Evolutionary conservation across 129 eudicot genomes (phyloP).

Genomic region (Helianthus tuberosus): DNA sequence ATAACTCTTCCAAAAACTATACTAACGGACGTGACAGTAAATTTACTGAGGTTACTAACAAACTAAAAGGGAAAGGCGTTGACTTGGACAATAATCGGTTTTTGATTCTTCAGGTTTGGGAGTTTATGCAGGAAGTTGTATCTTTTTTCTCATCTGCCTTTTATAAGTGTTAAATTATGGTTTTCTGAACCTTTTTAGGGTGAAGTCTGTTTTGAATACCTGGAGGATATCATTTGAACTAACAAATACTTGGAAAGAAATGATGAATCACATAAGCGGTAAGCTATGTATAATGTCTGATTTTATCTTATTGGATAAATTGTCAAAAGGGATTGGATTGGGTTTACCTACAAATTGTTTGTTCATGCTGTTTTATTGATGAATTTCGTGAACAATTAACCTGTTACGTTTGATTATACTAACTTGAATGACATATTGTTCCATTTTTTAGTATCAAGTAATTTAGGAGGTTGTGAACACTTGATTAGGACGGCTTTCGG

Average conservation of each 20-base stretch:
- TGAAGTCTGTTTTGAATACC: conserved; percentile 57
- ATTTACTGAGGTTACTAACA: conserved; percentile 85
- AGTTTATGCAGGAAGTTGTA: neutral
- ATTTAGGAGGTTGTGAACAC: too few relatives aligned
- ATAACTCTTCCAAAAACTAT: conserved; percentile 79
- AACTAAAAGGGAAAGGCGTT: conserved; percentile 86
- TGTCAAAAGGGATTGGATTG: too few relatives aligned
- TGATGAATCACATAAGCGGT: conserved; percentile 84
- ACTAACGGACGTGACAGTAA: conserved; percentile 70
- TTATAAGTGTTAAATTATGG: too few relatives aligned
- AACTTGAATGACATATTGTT: too few relatives aligned
- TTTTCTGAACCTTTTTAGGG: too few relatives aligned
- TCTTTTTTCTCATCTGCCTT: too few relatives aligned
- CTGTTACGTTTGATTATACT: too few relatives aligned
- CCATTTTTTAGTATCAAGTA: too few relatives aligned
- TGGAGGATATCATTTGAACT: conserved; percentile 96
- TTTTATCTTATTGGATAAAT: neutral
- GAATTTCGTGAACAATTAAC: too few relatives aligned
- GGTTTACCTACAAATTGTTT: too few relatives aligned
- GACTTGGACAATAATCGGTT: conserved; percentile 95
- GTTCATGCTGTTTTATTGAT: too few relatives aligned
- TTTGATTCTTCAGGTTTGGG: conserved; percentile 87
- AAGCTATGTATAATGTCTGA: conserved; percentile 26
- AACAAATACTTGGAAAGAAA: conserved; percentile 85
- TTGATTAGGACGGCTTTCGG: too few relatives aligned